Conservation (phyloP, 2,329 filamentous ascomycete genomes). For the Aureobasidium sp. region DNA sequence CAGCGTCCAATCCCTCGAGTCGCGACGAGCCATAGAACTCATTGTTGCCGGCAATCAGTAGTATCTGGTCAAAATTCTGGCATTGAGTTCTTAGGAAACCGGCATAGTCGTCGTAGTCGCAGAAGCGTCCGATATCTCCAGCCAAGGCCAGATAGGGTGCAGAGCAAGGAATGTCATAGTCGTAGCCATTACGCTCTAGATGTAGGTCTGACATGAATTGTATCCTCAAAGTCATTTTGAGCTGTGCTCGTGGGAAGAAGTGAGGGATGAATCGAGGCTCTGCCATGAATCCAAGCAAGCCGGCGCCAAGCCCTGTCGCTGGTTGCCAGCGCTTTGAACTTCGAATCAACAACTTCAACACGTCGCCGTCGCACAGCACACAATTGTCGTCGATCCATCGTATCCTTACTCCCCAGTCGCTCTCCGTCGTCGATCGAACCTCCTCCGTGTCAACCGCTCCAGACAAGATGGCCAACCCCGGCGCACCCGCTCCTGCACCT, state of each 20-base stretch:
- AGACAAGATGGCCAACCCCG: conserved; percentile 24
- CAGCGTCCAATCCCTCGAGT: conserved; percentile 31
- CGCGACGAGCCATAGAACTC: conserved; percentile 44
- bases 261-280: neutral
- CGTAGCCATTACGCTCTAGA: conserved; percentile 34
- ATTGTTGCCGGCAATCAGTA: conserved; percentile 47
- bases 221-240: conserved; percentile 16
- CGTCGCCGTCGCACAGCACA: neutral
- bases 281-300: too few relatives aligned
- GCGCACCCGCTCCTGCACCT: conserved; percentile 17
- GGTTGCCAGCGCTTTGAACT: neutral
- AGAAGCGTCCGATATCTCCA: conserved; percentile 45
- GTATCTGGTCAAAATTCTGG: conserved; percentile 36
- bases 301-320: neutral
- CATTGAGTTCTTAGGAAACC: conserved; percentile 37
- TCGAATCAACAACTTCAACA: neutral
- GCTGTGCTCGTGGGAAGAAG: neutral
- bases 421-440: neutral
- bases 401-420: neutral
- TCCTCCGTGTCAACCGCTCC: neutral
- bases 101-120: conserved; percentile 39
- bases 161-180: conserved; percentile 32
- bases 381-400: neutral
- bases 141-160: conserved; percentile 39
- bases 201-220: conserved; percentile 46